Base-by-base conservation (phyloP, 2,329 filamentous ascomycete species). In the Fusarium mundagurra region DNA sequence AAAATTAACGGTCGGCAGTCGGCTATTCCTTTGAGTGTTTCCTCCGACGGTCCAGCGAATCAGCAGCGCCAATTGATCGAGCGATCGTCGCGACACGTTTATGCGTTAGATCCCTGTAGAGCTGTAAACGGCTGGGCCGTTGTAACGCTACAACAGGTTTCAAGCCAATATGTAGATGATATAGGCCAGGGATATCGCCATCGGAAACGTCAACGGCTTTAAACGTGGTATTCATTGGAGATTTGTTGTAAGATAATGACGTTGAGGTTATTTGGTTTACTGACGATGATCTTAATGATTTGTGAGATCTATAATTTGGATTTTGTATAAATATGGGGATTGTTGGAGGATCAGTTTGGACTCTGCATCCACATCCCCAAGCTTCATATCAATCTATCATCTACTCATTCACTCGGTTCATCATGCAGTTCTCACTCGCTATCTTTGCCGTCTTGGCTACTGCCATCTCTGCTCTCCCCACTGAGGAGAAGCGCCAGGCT, bases 391-490 rank as follows among this genome's bases (percentile, higher is more conserved):
- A 62, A 11, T 31, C 12, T 39, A 72, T 79, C 61, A 36, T 43
- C 44, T 58, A 47, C 13, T 33, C 60, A 33, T 7, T 60, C 31
- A 60, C 29, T 50, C 39, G 3, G 39, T 55, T 20, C 67, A 71
- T 3, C 33, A 84, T 84, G 81, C 71, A 82, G 77, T 81, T 80
- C 78, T 76, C 77, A 63, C 59, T 71, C 73, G 66, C 77, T 64
- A 64, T 80, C 62, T 50, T 84, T 47, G 38, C 78, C 61, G 64
- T 78, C 53, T 63, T 76, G 47, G 78, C 80, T 34, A 55, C 62
- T 34, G 36, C 54, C 50, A 73, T 79, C 53, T 72, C 75, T 43
- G 72, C 81, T 38, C 78, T 81, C 14, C 78, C 80, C 10, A 72
- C 77, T 51, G 60, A 78, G n/a, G 79, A 81, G 43, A 80, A 82